phyloP scores from a whole-genome alignment of 352 stramenopile genomes.

The Stephanocyclus meneghinianus region DNA sequence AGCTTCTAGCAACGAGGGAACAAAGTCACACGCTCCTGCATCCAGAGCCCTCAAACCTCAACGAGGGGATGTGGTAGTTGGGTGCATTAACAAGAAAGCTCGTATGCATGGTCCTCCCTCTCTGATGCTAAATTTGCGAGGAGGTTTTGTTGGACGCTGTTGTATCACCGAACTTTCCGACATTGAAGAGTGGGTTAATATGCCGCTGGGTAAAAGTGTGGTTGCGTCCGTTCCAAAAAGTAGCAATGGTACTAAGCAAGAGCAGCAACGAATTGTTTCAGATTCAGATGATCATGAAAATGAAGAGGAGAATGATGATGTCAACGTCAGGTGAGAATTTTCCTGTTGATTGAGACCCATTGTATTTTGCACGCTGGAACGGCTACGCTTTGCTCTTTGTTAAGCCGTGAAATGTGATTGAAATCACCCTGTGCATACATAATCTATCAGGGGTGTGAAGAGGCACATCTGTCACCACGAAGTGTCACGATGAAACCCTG shows the following conservation, averaged over 20 bases:
- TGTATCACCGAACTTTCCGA: constrained; percentile 81
- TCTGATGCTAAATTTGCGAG: constrained; percentile 78
- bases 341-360: neutral
- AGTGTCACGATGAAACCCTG: constrained; percentile 80
- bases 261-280: constrained; percentile 32
- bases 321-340: constrained; percentile 41
- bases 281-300: constrained; percentile 50
- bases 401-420: constrained; percentile 64
- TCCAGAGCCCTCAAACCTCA: constrained; percentile 55
- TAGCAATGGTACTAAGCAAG: constrained; percentile 1
- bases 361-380: constrained; percentile 61
- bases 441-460: constrained; percentile 79
- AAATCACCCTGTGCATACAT: constrained; percentile 52
- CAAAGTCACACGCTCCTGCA: constrained; percentile 18
- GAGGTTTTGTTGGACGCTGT: constrained; percentile 69
- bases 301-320: constrained; percentile 28
- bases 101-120: constrained; percentile 56
- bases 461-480: constrained; percentile 55
- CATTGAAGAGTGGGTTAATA: constrained; percentile 82
- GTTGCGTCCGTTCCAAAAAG: constrained; percentile 19
- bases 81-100: constrained; percentile 62
- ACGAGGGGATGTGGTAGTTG: constrained; percentile 67
- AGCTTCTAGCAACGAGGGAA: constrained; percentile 14
- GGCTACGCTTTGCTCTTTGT: constrained; percentile 37
- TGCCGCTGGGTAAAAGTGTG: constrained; percentile 73